These are phyloP conservation scores for Anacardium occidentale DNA, from an alignment of 345 rosid genomes.

Conservation along the genomic window DNA sequence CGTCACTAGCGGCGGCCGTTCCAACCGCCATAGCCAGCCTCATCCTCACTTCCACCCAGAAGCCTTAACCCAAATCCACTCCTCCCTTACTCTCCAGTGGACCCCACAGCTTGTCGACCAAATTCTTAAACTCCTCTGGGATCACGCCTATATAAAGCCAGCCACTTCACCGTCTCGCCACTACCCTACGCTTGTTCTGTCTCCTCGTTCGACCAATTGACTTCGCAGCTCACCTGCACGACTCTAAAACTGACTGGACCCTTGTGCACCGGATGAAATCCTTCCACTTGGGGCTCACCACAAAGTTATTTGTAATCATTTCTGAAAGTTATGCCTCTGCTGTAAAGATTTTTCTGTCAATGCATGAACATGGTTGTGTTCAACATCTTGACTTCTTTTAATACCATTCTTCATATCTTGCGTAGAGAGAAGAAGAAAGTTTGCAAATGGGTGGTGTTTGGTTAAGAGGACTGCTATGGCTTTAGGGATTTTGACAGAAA, in stretches of 20 bases:
- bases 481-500: conserved; percentile 75
- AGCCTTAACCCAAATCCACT: conserved; percentile 39
- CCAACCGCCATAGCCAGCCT: conserved; percentile 33
- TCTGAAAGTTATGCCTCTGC: conserved; percentile 70
- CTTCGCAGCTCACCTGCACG: conserved; percentile 74
- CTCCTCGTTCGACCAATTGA: conserved; percentile 85
- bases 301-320: conserved; percentile 66
- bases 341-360: conserved; percentile 64
- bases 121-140: conserved; percentile 73
- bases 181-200: conserved; percentile 48
- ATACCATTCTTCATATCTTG: conserved; percentile 74
- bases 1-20: conserved; percentile 19
- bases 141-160: conserved; percentile 82
- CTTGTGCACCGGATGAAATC: conserved; percentile 70
- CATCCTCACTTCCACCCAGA: conserved; percentile 38
- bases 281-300: conserved; percentile 60
- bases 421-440: conserved; percentile 50
- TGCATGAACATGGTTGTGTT: conserved; percentile 76
- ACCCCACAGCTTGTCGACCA: conserved; percentile 62
- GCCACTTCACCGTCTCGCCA: conserved; percentile 53
- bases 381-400: conserved; percentile 77
- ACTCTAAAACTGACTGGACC: conserved; percentile 45
- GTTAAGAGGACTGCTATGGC: conserved; percentile 73
- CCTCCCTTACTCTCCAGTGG: conserved; percentile 50
- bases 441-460: conserved; percentile 89